Evolutionary conservation across 2,329 filamentous ascomycete species (phyloP).

Genomic region (Domatiomyces catenatus): DNA sequence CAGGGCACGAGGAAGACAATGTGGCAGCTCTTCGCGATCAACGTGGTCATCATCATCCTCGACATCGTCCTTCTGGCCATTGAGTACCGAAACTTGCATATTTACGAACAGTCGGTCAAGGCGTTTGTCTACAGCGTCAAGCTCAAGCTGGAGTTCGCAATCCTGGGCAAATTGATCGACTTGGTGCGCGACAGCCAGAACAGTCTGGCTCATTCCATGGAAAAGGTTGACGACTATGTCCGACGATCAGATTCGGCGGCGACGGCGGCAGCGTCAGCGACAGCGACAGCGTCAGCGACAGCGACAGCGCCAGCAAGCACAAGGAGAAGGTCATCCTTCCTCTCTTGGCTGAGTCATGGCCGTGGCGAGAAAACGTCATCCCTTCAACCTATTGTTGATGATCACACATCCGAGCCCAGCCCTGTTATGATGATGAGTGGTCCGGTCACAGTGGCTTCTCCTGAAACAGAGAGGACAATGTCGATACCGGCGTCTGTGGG

Average conservation of each 20-base stretch:
- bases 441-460: background rate
- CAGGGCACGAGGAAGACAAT: slow-evolving; percentile 30
- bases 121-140: slow-evolving; percentile 24
- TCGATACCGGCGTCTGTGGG: background rate
- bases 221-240: slow-evolving; percentile 2
- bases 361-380: background rate
- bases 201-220: slow-evolving; percentile 1
- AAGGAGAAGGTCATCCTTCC: background rate
- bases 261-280: background rate
- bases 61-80: slow-evolving; percentile 29
- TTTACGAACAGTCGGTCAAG: slow-evolving; percentile 28
- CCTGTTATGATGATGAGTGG: background rate
- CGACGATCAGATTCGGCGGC: background rate
- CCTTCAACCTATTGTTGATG: background rate
- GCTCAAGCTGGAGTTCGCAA: slow-evolving; percentile 41
- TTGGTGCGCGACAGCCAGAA: slow-evolving; percentile 3
- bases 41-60: slow-evolving; percentile 31
- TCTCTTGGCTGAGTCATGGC: background rate
- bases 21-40: slow-evolving; percentile 39
- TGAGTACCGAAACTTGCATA: slow-evolving; percentile 26
- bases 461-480: background rate
- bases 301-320: no score
- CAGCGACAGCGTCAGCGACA: no score
- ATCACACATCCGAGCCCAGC: background rate
- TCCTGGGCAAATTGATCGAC: slow-evolving; percentile 33